phyloP scores from a whole-genome alignment of 768 basidiomycete species.

The Boletus bicolor region DNA sequence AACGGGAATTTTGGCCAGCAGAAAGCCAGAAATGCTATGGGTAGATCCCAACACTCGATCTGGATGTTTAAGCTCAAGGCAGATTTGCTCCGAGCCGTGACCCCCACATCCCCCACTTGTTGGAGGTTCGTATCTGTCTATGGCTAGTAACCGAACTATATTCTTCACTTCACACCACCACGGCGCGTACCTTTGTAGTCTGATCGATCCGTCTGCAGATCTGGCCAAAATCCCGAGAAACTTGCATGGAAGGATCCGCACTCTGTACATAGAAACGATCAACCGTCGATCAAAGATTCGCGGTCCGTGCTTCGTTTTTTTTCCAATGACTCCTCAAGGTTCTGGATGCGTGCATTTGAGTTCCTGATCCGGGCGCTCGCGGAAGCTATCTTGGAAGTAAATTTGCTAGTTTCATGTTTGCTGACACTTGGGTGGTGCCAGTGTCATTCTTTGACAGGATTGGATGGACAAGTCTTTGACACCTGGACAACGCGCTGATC shows the following conservation, averaged over 20 bases:
- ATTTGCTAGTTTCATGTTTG: neutral
- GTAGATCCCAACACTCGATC: neutral
- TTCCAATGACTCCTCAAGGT: neutral
- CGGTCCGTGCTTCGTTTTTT: neutral
- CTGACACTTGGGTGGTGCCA: neutral
- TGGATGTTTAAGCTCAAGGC: neutral
- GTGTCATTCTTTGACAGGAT: neutral
- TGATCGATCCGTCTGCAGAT: neutral
- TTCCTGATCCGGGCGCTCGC: neutral
- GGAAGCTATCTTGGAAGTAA: neutral
- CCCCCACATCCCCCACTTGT: no score
- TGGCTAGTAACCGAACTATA: neutral
- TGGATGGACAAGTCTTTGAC: neutral
- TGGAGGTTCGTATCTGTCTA: neutral
- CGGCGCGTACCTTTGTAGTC: neutral
- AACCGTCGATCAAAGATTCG: conserved; percentile 16
- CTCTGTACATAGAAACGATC: neutral
- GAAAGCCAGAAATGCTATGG: neutral
- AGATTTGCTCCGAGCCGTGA: neutral
- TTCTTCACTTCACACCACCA: neutral
- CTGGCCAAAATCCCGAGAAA: neutral
- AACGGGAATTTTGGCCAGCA: neutral
- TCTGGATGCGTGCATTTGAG: neutral
- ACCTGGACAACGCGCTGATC: neutral
- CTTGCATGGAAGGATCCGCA: conserved; percentile 5